Evolutionary conservation across 164 flowering plant genomes (phyloP), one percentile per base, ranked within the genome.

Genomic region (Litsea cubeba): DNA sequence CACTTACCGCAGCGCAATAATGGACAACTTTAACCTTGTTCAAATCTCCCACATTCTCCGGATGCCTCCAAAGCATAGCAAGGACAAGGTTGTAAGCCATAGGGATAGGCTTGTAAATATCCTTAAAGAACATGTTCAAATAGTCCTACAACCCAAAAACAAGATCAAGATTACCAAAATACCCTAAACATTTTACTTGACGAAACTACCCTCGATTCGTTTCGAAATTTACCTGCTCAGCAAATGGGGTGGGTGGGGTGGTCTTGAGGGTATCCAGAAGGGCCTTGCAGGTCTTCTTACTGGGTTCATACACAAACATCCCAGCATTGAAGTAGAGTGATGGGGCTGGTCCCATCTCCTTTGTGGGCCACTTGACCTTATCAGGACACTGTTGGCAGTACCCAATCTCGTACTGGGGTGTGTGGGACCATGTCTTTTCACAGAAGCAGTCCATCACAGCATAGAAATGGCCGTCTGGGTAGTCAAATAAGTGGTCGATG

Each of bases 361-460:
- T 77, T 1, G 67, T 73, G 0, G 87, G 85, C 97, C 97, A 92
- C 68, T 67, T 49, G 18, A 88, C 89, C 74, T 74, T 84, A 0
- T 86, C 83, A 0, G 97, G 97, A 76, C 90, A 84, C 78, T 87
- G 93, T 65, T 90, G 94, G 82, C 94, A 90, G 78, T 88, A 91
- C 15, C 97, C 95, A n/a, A 90, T 85, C 78, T 82, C 79, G 79
- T 84, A 86, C 76, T 90, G 93, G 0, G 88, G 85, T 0, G 93
- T 79, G 50, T 78, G 77, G 49, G 83, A 79, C 94, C 94, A 88
- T 17, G 93, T 86, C 69, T 83, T 84, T 84, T 92, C 97, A 46
- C 94, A 90, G 80, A 90, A 88, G 62, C 94, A 92, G 72, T 92
- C 96, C 92, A 82, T 88, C 50, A 86, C 93, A 0, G 86, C 96